Base-by-base conservation (phyloP, 208 protist species). In the Leishmania turanica region DNA sequence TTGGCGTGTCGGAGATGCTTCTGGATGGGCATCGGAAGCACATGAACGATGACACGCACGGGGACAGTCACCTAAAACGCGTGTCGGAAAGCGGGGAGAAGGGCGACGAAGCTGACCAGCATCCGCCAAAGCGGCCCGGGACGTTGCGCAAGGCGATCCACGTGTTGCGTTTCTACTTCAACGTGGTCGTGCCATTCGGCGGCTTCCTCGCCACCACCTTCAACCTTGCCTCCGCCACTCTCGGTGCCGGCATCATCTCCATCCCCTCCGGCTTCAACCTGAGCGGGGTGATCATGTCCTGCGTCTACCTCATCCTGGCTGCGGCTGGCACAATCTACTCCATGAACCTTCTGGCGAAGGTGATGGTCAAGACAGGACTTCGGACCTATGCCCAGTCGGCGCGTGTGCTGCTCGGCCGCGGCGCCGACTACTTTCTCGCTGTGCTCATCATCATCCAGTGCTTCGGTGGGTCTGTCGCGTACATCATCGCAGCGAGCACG, bases 181-280 rank as follows among this genome's bases (percentile, higher is more conserved):
- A 88, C 45, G 31, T 87, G 68, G 76, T 95, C 27, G 69, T 95
- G 5, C 90, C 92, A 5, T 84, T 76, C 31, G 92, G 92, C 15
- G 89, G 89, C 62, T 42, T 92, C 40, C 47, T 89, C 9, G 75
- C 90, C 31, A 80, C 71, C 69, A 80, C 73, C 51, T 90, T 95
- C 82, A 96, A 88, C 79, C 78, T 95, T 8, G 80, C 84, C 37
- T 83, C 81, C 17, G 77, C 84, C 24, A 87, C 89, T 17, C 60
- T 96, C 58, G 93, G 92, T 37, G 92, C 88, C 40, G 92, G 92
- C n/a, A 93, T 93, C 58, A 72, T 96, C 40, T 78, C 84, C 24
- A 78, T 95, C 37, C 92, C 90, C 31, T 80, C 86, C 37, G 87
- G 88, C 69, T 92, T 95, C 79, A 87, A 89, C 60, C 86, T 79